Evolutionary conservation across 768 basidiomycete species (phyloP).

Genomic region (Russula abietina): DNA sequence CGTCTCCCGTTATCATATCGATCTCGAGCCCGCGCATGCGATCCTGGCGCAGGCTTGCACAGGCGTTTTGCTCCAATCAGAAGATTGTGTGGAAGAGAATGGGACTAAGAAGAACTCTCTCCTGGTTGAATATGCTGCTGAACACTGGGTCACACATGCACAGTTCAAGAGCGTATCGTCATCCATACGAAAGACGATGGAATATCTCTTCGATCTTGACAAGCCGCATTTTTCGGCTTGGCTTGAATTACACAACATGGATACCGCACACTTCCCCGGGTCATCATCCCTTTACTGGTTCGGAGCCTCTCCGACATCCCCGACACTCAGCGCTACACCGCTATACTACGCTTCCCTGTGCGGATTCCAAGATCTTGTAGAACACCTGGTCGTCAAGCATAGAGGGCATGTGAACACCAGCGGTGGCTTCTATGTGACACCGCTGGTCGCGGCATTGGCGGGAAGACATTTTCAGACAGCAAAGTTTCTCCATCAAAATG

Average conservation of each 20-base stretch:
- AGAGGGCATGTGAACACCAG: no score
- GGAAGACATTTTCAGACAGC: background rate
- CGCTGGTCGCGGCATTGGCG: background rate
- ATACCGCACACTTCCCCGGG: background rate
- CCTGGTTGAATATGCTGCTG: background rate
- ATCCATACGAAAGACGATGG: background rate
- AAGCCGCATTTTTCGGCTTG: background rate
- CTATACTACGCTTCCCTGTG: background rate
- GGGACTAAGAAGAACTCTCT: background rate
- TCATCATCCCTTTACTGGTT: background rate
- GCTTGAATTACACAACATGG: background rate
- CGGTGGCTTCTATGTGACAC: background rate
- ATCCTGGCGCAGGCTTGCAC: background rate
- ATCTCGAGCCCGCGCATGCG: background rate
- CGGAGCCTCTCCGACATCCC: background rate
- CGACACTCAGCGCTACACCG: background rate
- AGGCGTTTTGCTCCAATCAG: background rate
- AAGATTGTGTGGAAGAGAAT: background rate
- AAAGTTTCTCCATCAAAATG: background rate
- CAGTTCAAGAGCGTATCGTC: background rate
- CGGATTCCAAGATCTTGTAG: background rate
- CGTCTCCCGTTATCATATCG: slow-evolving; percentile 3
- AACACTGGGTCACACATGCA: background rate
- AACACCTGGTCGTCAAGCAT: background rate
- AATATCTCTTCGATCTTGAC: background rate